phyloP scores from a whole-genome alignment of 1,284 basidiomycete genomes.

The Sporisorium iseilematis-ciliati region DNA sequence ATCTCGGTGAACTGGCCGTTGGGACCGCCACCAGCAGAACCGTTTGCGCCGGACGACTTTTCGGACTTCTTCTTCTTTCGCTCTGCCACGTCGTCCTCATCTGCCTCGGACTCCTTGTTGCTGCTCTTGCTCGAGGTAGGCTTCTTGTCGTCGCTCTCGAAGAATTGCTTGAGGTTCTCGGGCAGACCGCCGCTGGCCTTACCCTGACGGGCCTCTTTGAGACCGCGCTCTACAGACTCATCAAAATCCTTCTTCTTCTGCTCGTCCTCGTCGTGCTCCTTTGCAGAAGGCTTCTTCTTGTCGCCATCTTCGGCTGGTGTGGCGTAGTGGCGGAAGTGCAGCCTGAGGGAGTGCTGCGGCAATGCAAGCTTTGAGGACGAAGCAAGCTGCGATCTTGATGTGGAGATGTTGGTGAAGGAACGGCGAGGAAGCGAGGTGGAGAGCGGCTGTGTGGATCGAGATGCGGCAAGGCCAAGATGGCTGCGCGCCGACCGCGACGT shows the following conservation, averaged over 20 bases:
- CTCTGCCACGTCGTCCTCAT: conserved; percentile 37
- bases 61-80: conserved; percentile 42
- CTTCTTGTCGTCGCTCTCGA: conserved; percentile 49
- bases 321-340: conserved; percentile 40
- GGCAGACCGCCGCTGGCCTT: conserved; percentile 51
- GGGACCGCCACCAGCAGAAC: conserved; percentile 37
- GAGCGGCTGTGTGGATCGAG: conserved; percentile 19
- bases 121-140: conserved; percentile 26
- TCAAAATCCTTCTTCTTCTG: conserved; percentile 55
- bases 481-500: conserved; percentile 36
- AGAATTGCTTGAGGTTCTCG: conserved; percentile 61
- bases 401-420: conserved; percentile 31
- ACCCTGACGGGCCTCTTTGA: conserved; percentile 59
- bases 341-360: conserved; percentile 6
- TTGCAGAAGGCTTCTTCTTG: conserved; percentile 28
- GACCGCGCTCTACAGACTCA: conserved; percentile 57
- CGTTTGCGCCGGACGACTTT: conserved; percentile 38
- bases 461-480: conserved; percentile 23
- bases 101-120: conserved; percentile 36
- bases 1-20: conserved; percentile 57
- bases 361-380: conserved; percentile 14
- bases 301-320: conserved; percentile 46
- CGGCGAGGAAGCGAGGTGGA: conserved; percentile 12
- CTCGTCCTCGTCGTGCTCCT: conserved; percentile 37
- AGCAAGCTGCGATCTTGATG: conserved; percentile 24